A percentile compares a stretch with the other conserved stretches of the same genome.
Evolutionary conservation across 2,329 filamentous ascomycete species (phyloP).

Genomic region (Nigrograna mackinnonii): DNA sequence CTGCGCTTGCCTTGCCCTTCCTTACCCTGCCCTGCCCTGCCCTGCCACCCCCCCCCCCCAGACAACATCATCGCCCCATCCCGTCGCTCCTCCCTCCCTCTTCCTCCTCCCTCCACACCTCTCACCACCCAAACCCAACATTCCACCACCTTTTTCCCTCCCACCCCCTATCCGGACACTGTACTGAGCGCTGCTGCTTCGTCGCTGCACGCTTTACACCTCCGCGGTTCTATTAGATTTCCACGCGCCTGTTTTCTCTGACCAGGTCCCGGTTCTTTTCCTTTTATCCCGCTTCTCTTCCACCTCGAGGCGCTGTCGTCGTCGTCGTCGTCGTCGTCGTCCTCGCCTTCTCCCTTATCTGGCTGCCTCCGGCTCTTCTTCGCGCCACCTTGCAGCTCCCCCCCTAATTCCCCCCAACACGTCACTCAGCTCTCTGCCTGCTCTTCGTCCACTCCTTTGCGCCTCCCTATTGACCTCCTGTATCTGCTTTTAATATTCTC

Average conservation of each 20-base stretch:
- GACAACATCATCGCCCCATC: too few species aligned
- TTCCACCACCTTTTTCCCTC: too few species aligned
- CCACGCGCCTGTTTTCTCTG: too few species aligned
- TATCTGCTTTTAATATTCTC: conserved; percentile 34
- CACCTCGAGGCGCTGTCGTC: too few species aligned
- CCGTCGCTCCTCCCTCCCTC: background rate
- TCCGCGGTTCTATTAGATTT: too few species aligned
- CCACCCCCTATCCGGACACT: too few species aligned
- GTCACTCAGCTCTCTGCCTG: conserved; percentile 26
- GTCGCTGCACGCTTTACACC: too few species aligned
- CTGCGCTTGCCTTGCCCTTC: background rate
- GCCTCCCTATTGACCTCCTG: conserved; percentile 21
- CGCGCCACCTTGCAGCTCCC: conserved; percentile 28
- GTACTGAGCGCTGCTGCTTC: background rate
- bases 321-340: too few species aligned
- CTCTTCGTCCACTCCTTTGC: conserved; percentile 39
- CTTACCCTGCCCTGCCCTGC: background rate
- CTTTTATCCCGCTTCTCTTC: too few species aligned
- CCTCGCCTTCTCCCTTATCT: conserved; percentile 20
- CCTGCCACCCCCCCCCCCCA: conserved; percentile 16
- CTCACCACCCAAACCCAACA: too few species aligned
- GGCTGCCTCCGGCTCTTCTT: conserved; percentile 34
- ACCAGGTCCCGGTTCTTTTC: too few species aligned
- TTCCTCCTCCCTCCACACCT: background rate
- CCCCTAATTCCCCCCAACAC: conserved; percentile 19